These are phyloP conservation scores for Sphaerobolus stellatus DNA, from an alignment of 1,284 basidiomycete genomes.

Conservation along the genomic window DNA sequence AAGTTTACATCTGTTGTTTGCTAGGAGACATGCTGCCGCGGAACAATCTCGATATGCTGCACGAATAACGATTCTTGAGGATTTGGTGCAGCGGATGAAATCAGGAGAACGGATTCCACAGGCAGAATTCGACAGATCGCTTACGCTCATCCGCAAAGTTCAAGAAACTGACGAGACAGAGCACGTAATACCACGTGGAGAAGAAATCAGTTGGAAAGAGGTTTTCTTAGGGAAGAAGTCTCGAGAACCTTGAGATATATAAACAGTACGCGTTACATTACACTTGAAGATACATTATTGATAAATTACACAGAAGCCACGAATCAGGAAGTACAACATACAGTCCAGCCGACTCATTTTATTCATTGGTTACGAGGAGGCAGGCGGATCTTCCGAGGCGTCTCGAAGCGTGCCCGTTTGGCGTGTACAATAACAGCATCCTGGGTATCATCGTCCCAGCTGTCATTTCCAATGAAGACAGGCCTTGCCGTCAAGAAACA, in stretches of 20 bases:
- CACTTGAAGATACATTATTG: not conserved
- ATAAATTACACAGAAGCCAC: not conserved
- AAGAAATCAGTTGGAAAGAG: slow-evolving; percentile 6
- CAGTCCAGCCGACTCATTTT: not conserved
- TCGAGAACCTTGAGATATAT: no score
- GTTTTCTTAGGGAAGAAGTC: slow-evolving; percentile 5
- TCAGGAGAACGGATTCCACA: slow-evolving; percentile 41
- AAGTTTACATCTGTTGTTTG: slow-evolving; percentile 58
- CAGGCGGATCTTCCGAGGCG: not conserved
- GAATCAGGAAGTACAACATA: not conserved
- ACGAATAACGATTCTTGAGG: slow-evolving; percentile 58
- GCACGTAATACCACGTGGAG: not conserved
- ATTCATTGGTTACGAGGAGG: not conserved
- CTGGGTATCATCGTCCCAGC: not conserved
- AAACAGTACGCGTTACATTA: not conserved
- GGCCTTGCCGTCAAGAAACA: not conserved
- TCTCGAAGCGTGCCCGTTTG: not conserved
- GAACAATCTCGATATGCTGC: slow-evolving; percentile 51
- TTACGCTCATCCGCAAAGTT: slow-evolving; percentile 5
- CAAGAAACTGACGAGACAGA: not conserved
- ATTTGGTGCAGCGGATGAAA: slow-evolving; percentile 48
- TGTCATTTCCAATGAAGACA: not conserved
- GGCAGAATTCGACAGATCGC: slow-evolving; percentile 48
- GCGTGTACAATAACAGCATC: not conserved
- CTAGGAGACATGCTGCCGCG: slow-evolving; percentile 46